A percentile compares a stretch with the other conserved stretches of the same genome.
Conservation (phyloP, 1,284 basidiomycete species). For the Boletus mariae region DNA sequence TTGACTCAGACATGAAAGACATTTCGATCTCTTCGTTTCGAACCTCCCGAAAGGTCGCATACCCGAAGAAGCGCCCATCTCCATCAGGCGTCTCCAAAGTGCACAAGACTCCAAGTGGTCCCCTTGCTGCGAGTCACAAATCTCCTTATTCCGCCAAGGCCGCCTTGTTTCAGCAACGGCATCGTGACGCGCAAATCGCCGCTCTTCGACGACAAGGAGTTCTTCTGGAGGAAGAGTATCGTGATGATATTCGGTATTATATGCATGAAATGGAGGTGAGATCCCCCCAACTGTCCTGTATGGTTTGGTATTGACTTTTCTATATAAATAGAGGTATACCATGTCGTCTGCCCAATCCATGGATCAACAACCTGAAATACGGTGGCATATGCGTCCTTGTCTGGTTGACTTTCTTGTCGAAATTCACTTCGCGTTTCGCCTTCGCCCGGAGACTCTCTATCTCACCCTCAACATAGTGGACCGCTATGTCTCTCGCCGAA, state of each 20-base stretch:
- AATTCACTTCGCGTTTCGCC: slow-evolving; percentile 94
- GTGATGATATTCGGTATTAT: slow-evolving; percentile 87
- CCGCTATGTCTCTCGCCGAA: slow-evolving; percentile 96
- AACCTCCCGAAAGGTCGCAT: slow-evolving; percentile 59
- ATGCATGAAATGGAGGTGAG: slow-evolving; percentile 98
- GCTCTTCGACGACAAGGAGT: slow-evolving; percentile 68
- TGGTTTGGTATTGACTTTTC: slow-evolving; percentile 12
- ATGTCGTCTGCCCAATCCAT: slow-evolving; percentile 90
- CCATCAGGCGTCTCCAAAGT: slow-evolving; percentile 70
- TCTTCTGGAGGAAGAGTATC: slow-evolving; percentile 89
- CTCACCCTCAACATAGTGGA: slow-evolving; percentile 99
- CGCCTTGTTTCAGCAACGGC: slow-evolving; percentile 56
- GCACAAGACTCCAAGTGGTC: slow-evolving; percentile 49
- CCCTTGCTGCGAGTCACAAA: slow-evolving; percentile 48
- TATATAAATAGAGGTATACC: slow-evolving; percentile 62
- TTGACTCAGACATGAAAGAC: slow-evolving; percentile 67
- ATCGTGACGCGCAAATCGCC: slow-evolving; percentile 62
- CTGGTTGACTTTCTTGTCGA: slow-evolving; percentile 99
- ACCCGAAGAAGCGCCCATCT: slow-evolving; percentile 79
- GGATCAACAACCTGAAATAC: slow-evolving; percentile 98
- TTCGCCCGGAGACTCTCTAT: slow-evolving; percentile 97
- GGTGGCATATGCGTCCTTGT: slow-evolving; percentile 98
- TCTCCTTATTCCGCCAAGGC: slow-evolving; percentile 63
- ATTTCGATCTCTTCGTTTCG: slow-evolving; percentile 53
- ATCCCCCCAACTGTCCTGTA: slow-evolving; percentile 15